These are phyloP conservation scores for Fraxinus sp. DNA, from an alignment of 305 asterid genomes.

Conservation along the genomic window DNA sequence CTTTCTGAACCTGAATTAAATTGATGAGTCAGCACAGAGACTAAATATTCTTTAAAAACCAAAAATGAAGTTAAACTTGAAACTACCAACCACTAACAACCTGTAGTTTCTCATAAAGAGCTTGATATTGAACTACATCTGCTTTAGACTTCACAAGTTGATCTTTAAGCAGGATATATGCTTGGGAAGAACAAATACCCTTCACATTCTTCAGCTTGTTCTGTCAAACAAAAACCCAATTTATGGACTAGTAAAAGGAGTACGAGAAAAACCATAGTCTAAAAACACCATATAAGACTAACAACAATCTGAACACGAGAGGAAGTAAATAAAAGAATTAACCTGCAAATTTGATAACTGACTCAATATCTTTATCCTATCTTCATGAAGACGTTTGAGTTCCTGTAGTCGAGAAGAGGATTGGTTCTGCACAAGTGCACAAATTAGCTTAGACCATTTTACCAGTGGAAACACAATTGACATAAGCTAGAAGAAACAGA, in stretches of 20 bases:
- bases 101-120: constrained; percentile 84
- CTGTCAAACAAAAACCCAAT: constrained; percentile 47
- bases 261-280: constrained; percentile 22
- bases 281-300: constrained; percentile 6
- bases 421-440: constrained; percentile 53
- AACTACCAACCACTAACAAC: constrained; percentile 50
- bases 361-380: constrained; percentile 68
- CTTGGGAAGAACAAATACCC: constrained; percentile 64
- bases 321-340: constrained; percentile 20
- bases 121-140: constrained; percentile 65
- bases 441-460: constrained; percentile 16
- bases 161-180: constrained; percentile 70
- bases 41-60: constrained; percentile 15
- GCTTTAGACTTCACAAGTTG: constrained; percentile 78
- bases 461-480: constrained; percentile 1
- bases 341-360: constrained; percentile 83
- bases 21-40: constrained; percentile 27
- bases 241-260: constrained; percentile 27
- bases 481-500: constrained; percentile 25
- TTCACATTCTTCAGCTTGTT: constrained; percentile 68
- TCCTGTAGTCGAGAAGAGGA: constrained; percentile 59
- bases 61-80: constrained; percentile 24
- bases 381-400: constrained; percentile 80
- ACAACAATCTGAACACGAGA: background rate
- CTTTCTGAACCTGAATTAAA: constrained; percentile 72